Conservation (phyloP, 169 alveolate species). For the Ichthyophthirius multifiliis region DNA sequence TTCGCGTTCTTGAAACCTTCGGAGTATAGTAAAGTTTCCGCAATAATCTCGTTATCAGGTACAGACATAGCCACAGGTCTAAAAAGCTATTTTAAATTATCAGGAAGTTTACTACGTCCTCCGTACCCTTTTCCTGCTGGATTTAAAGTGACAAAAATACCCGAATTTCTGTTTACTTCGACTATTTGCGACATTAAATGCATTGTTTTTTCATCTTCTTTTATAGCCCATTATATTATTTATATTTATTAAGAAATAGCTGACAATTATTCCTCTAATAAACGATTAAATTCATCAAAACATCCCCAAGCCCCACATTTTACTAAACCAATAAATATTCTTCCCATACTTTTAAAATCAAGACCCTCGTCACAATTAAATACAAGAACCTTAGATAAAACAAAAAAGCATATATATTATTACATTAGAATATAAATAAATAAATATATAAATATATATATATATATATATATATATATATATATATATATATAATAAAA, state of each 20-base stretch:
- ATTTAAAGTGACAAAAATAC: conserved; percentile 94
- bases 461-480: no score
- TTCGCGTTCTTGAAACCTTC: conserved; percentile 88
- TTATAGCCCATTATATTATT: conserved; percentile 89
- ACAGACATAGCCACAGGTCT: conserved; percentile 95
- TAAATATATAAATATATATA: no score
- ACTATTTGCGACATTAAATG: conserved; percentile 80
- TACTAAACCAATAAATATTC: conserved; percentile 88
- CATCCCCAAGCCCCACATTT: conserved; percentile 94
- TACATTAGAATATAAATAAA: no score
- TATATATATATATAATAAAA: no score
- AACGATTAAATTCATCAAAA: conserved; percentile 94
- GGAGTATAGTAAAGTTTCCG: conserved; percentile 87
- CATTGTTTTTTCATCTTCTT: conserved; percentile 67
- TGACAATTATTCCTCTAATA: conserved; percentile 91
- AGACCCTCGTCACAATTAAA: conserved; percentile 92
- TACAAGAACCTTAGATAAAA: no score
- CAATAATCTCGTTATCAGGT: conserved; percentile 94
- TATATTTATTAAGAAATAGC: conserved; percentile 92
- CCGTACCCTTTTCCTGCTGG: conserved; percentile 97
- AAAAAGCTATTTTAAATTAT: conserved; percentile 92
- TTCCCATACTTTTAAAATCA: conserved; percentile 90
- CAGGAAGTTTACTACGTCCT: conserved; percentile 95
- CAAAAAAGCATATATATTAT: no score
- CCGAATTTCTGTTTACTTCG: conserved; percentile 90